Percentiles rank a stretch among this genome's conserved stretches.
phyloP scores from a whole-genome alignment of 805 yeast genomes.

The Kodamaea kaohsiungensis region DNA sequence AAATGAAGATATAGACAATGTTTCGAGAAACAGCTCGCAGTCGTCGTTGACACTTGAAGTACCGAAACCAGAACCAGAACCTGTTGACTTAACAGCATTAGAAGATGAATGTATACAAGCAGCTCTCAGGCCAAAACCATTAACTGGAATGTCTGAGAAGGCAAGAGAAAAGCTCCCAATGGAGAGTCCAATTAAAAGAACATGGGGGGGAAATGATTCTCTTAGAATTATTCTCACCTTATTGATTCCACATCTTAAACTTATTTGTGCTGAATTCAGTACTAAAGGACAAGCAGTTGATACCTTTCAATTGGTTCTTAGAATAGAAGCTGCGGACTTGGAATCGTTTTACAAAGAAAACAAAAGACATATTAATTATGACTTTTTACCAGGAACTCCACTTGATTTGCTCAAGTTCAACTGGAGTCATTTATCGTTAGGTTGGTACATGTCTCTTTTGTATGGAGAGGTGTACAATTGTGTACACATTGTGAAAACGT shows the following conservation, averaged over 20 bases:
- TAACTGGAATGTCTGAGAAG: constrained; percentile 60
- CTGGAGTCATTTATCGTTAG: constrained; percentile 66
- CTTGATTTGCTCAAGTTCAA: constrained; percentile 50
- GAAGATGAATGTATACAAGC: constrained; percentile 32
- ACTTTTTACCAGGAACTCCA: constrained; percentile 44
- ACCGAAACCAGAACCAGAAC: background rate
- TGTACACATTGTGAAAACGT: constrained; percentile 19
- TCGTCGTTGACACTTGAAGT: constrained; percentile 4
- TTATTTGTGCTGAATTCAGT: constrained; percentile 17
- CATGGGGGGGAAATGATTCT: constrained; percentile 62
- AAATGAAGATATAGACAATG: background rate
- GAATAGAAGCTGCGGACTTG: constrained; percentile 42
- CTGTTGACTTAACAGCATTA: background rate
- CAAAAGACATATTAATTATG: constrained; percentile 35
- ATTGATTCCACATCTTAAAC: constrained; percentile 39
- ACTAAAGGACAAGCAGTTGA: constrained; percentile 13
- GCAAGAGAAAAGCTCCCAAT: constrained; percentile 55
- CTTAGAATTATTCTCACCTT: constrained; percentile 41
- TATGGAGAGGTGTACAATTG: constrained; percentile 57
- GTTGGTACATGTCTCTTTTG: constrained; percentile 72
- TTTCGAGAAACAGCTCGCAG: background rate
- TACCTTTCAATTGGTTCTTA: constrained; percentile 34
- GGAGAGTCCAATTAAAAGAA: constrained; percentile 47
- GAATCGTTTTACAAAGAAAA: constrained; percentile 19
- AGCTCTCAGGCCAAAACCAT: constrained; percentile 50